These are phyloP conservation scores for Strigomonas culicis DNA, from an alignment of 208 protist species.

Conservation along the genomic window DNA sequence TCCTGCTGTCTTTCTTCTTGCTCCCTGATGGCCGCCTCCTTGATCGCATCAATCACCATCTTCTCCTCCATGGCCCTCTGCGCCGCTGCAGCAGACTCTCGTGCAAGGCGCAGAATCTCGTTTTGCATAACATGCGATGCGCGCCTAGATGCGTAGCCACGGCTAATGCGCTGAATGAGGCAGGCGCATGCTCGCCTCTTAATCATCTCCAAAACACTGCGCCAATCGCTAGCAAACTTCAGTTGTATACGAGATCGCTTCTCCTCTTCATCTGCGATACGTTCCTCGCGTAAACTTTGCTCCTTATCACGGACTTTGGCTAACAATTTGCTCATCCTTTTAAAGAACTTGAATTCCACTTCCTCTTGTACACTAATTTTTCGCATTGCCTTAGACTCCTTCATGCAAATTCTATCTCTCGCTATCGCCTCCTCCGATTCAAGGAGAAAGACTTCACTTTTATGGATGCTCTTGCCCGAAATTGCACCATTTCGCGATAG, in stretches of 20 bases:
- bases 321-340: background rate
- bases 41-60: background rate
- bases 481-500: constrained; percentile 15
- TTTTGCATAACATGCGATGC: background rate
- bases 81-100: background rate
- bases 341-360: background rate
- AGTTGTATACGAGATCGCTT: background rate
- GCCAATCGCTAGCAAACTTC: background rate
- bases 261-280: background rate
- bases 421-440: background rate
- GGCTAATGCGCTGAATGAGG: background rate
- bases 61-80: background rate
- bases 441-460: background rate
- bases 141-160: no score
- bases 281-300: background rate
- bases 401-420: background rate
- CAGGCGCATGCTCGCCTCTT: background rate
- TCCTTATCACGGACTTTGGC: background rate
- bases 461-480: constrained; percentile 12
- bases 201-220: background rate
- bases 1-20: constrained; percentile 1
- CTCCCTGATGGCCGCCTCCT: background rate
- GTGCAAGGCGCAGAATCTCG: background rate
- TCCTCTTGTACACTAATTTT: background rate
- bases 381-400: background rate